Evolutionary conservation across 352 stramenopile genomes (phyloP), one percentile per base, ranked within the genome.

Genomic region (Phytophthora chlamydospora): DNA sequence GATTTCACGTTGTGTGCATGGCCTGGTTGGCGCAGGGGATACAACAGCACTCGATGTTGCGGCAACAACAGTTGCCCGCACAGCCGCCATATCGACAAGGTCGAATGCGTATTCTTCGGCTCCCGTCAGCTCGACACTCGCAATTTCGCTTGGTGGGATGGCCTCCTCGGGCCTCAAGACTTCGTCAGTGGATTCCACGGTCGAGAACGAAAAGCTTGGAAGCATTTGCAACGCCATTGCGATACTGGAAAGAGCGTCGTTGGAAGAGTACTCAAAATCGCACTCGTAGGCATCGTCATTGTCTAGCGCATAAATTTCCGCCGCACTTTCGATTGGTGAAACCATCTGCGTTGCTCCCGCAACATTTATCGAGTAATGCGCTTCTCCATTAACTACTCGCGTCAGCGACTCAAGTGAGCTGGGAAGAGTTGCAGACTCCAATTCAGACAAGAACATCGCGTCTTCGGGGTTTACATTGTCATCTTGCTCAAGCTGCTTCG

Each of bases 211-310:
- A 19, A 80, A 64, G 19, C 41, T 49, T 14, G 73, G 73, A 4
- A 83, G 49, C 49, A 79, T 55, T 31, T 72, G 60, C 43, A 85
- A 38, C 6, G 73, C 76, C 16, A 57, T 62, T 3, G 73, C 68
- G 17, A 85, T 85, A 57, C 57, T 75, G 21, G 73, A 71, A 16
- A 64, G 45, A 9, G 66, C 57, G 0, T 66, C 53, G 6, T 71
- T 58, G 21, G 73, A 76, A 13, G 73, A 79, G 36, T 79, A 77
- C 34, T 79, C 70, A 33, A 77, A 73, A 5, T 69, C 46, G 19
- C 58, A 68, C 8, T 58, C 57, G 31, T 61, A 75, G n/a, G 2
- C 42, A 42, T 56, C 42, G 9, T 56, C 41, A 27, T 34, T 7
- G 43, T 14, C 19, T 17, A 46, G 32, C 7, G 7, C 12, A 40